Conservation (phyloP, 306 rosid genomes). For the Arachis stenosperma region DNA sequence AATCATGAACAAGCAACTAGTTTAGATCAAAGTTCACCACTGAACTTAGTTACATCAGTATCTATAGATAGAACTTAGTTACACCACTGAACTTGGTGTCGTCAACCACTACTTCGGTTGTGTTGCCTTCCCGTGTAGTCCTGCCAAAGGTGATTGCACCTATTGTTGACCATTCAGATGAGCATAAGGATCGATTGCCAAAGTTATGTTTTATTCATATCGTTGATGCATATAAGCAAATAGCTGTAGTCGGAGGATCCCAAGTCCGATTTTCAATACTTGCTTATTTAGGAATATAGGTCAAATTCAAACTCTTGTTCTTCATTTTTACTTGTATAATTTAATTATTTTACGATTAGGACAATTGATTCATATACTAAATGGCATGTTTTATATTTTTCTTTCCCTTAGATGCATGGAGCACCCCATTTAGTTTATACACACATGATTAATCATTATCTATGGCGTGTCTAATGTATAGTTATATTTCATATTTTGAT, state of each 20-base stretch:
- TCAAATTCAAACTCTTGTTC: slow-evolving; percentile 40
- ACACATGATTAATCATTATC: not conserved
- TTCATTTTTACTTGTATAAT: slow-evolving; percentile 6
- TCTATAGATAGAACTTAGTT: slow-evolving; percentile 63
- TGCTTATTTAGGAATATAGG: slow-evolving; percentile 84
- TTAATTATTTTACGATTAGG: not conserved
- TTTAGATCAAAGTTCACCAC: slow-evolving; percentile 57
- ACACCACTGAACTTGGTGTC: slow-evolving; percentile 52
- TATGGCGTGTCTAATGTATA: slow-evolving; percentile 18
- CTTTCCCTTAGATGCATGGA: slow-evolving; percentile 22
- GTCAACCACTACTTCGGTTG: slow-evolving; percentile 82
- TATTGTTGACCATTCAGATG: slow-evolving; percentile 85
- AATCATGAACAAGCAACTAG: slow-evolving; percentile 69
- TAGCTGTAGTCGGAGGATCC: slow-evolving; percentile 74
- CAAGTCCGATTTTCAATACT: slow-evolving; percentile 76
- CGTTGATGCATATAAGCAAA: slow-evolving; percentile 82
- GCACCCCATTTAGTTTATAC: slow-evolving; percentile 6
- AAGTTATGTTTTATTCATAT: slow-evolving; percentile 68
- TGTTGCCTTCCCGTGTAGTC: slow-evolving; percentile 63
- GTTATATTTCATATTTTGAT: slow-evolving; percentile 19
- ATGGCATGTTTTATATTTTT: slow-evolving; percentile 22
- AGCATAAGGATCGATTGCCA: slow-evolving; percentile 81
- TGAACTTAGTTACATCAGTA: slow-evolving; percentile 63
- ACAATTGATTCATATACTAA: not conserved
- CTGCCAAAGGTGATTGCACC: slow-evolving; percentile 94